These are phyloP conservation scores for Parietaria judaica DNA, from an alignment of 306 rosid species.

Conservation along the genomic window DNA sequence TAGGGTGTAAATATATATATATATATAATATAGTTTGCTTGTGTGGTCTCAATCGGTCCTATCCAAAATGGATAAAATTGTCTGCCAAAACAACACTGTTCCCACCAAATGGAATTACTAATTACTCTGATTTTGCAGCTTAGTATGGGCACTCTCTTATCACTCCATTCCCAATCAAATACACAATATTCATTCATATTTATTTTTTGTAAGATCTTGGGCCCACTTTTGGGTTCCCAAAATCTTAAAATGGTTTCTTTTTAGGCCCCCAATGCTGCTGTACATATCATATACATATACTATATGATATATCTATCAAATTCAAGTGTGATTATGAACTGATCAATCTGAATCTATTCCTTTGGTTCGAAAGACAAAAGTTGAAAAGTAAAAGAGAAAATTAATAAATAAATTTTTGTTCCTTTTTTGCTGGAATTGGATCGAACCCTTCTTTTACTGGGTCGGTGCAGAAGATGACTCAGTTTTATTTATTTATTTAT, in stretches of 20 bases:
- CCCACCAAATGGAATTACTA: background rate
- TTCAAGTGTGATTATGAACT: background rate
- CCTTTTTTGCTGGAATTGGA: slow-evolving; percentile 20
- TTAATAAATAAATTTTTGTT: background rate
- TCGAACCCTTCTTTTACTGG: background rate
- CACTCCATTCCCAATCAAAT: slow-evolving; percentile 6
- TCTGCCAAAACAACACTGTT: slow-evolving; percentile 8
- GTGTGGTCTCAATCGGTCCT: slow-evolving; percentile 5
- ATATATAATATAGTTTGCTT: background rate
- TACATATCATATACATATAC: slow-evolving; percentile 12
- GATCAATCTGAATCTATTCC: background rate
- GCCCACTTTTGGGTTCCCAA: slow-evolving; percentile 11
- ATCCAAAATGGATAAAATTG: slow-evolving; percentile 14
- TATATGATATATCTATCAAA: too few relatives aligned
- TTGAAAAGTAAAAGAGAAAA: background rate
- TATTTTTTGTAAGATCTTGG: slow-evolving; percentile 3
- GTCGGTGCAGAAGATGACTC: background rate
- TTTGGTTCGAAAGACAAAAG: background rate
- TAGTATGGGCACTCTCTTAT: slow-evolving; percentile 15
- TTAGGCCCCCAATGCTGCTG: slow-evolving; percentile 15
- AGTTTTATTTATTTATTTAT: background rate
- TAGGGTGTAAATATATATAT: background rate
- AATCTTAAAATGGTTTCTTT: slow-evolving; percentile 3
- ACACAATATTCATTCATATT: background rate
- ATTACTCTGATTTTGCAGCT: background rate